phyloP scores from a whole-genome alignment of 345 rosid species.

The Heritiera fomes region DNA sequence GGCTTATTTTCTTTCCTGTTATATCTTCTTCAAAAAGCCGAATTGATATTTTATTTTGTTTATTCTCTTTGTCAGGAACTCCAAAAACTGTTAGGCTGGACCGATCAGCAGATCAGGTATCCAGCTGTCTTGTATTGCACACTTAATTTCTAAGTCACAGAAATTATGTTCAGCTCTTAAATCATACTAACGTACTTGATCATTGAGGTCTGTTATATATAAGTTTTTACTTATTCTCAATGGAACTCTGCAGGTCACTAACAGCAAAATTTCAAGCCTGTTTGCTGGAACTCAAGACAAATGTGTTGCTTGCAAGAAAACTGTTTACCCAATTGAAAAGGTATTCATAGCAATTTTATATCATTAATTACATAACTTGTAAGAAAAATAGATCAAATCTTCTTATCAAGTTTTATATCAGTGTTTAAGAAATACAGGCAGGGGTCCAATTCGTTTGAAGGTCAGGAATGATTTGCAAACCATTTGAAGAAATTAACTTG shows the following conservation, averaged over 20 bases:
- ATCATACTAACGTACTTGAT: not conserved
- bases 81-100: conserved; percentile 56
- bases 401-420: not conserved
- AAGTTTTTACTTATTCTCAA: conserved; percentile 1
- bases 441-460: too few species aligned
- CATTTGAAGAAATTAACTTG: not conserved
- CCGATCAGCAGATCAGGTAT: conserved; percentile 59
- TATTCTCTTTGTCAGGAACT: conserved; percentile 40
- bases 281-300: conserved; percentile 84
- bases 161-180: not conserved
- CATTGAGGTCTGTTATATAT: not conserved
- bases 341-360: conserved; percentile 25
- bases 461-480: not conserved
- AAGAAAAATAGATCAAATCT: not conserved
- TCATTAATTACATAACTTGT: conserved; percentile 9
- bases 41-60: not conserved
- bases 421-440: not conserved
- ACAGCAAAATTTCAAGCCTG: conserved; percentile 61
- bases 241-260: conserved; percentile 39
- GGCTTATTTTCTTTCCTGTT: not conserved
- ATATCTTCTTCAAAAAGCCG: conserved; percentile 3
- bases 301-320: conserved; percentile 73
- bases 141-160: too few species aligned
- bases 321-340: conserved; percentile 77
- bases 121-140: not conserved